Base-by-base conservation (phyloP, 805 yeast species). In the Starmerella bombi region DNA sequence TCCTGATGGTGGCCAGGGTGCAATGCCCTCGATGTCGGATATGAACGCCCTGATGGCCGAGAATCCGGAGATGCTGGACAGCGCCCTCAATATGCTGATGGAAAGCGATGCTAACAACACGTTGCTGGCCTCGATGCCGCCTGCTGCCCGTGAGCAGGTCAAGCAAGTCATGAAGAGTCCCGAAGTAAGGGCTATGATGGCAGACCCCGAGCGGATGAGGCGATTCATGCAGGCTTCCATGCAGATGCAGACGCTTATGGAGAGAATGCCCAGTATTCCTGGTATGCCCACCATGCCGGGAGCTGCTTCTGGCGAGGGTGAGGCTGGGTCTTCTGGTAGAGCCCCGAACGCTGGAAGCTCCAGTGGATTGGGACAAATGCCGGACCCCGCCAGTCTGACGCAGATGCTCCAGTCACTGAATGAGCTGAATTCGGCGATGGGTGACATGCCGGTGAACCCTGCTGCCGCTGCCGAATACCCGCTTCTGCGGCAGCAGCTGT, bases 1-100 rank as follows among this genome's bases (percentile, higher is more conserved):
- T 1, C 86, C 94, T 21, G 96, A 86, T 59, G 94, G 93, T 31
- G 97, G 96, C 15, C 73, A 80, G 82, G 77, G 77, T 32, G 73
- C 71, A 34, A 63, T 77, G 52, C 86, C 93, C 10, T 76, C 74
- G 51, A 80, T 82, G 36, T 86, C 79, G 37, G 85, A 81, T 46
- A 57, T 88, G 61, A 65, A 74, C 27, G 66, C 69, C 41, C 74
- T 83, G 80, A 68, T 91, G 77, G 21, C 30, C n/a, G 77, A 75
- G 16, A 72, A 74, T 50, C 98, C 97, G 31, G 85, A 85, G 57
- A 70, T 78, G 44, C 73, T 88, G 82, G 75, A 79, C 56, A 75
- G 80, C 37, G 41, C 43, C n/a, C 30, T 34, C 25, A 8, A 16
- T 18, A 29, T 51, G 27, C 36, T 51, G 33, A 41, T 45, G 18